A percentile compares a stretch with the other conserved stretches of the same genome.
These are phyloP conservation scores for Ruellia speciosa DNA, from an alignment of 305 asterid species.

Conservation along the genomic window DNA sequence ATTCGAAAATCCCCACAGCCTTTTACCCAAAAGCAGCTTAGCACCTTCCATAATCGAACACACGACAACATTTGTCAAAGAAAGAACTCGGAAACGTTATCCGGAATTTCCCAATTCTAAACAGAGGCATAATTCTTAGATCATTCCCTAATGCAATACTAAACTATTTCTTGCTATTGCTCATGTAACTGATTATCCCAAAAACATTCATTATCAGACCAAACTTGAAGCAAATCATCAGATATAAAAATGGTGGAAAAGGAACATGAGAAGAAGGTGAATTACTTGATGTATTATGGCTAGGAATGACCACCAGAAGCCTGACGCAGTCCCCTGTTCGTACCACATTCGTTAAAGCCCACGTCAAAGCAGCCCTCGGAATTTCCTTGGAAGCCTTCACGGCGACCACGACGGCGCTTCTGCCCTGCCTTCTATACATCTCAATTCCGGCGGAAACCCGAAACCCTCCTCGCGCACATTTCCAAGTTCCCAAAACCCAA, in stretches of 20 bases:
- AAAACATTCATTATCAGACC: no score
- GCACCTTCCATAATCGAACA: conserved; percentile 10
- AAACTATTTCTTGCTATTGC: no score
- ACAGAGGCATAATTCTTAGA: no score
- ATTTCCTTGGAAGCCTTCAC: conserved; percentile 47
- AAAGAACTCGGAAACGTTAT: no score
- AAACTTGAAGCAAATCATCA: neutral
- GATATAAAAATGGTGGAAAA: no score
- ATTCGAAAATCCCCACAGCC: conserved; percentile 46
- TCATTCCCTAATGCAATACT: no score
- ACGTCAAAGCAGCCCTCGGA: conserved; percentile 44
- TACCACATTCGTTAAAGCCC: conserved; percentile 63
- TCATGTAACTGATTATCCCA: no score
- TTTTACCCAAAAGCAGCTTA: conserved; percentile 38
- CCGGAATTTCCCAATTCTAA: no score
- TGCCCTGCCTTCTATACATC: conserved; percentile 33
- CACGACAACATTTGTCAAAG: neutral
- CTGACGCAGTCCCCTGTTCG: conserved; percentile 46
- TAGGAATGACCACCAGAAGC: conserved; percentile 43
- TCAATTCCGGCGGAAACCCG: conserved; percentile 6
- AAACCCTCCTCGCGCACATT: conserved; percentile 3
- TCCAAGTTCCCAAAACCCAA: conserved; percentile 16
- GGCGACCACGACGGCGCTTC: conserved; percentile 35
- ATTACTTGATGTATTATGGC: conserved; percentile 34
- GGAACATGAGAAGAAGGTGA: neutral